These are phyloP conservation scores for Hymenoscyphus linearis DNA, from an alignment of 2,329 filamentous ascomycete genomes.

Conservation along the genomic window DNA sequence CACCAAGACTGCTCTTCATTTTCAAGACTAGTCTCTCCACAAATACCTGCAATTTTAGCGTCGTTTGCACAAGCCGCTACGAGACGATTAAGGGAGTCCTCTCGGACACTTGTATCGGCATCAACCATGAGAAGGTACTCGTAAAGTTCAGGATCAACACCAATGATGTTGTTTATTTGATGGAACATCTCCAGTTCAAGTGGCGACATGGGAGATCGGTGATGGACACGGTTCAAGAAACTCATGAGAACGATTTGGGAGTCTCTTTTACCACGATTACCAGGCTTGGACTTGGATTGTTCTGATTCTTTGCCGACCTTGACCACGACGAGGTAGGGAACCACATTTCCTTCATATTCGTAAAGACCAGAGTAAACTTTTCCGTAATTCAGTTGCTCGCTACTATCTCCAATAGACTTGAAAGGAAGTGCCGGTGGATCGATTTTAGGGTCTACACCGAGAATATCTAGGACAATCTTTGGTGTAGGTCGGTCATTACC, in stretches of 20 bases:
- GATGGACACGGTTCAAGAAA: slow-evolving; percentile 96
- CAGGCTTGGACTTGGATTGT: slow-evolving; percentile 83
- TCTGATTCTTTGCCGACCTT: slow-evolving; percentile 98
- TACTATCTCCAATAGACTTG: slow-evolving; percentile 84
- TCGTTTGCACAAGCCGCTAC: slow-evolving; percentile 92
- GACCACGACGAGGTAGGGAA: slow-evolving; percentile 91
- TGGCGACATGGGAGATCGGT: slow-evolving; percentile 89
- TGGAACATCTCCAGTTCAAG: slow-evolving; percentile 98
- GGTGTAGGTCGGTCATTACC: slow-evolving; percentile 96
- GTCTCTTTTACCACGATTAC: slow-evolving; percentile 97
- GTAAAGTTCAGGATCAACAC: slow-evolving; percentile 94
- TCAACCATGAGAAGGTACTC: slow-evolving; percentile 98
- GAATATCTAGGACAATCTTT: slow-evolving; percentile 95
- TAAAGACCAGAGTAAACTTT: slow-evolving; percentile 98
- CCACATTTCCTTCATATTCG: slow-evolving; percentile 95
- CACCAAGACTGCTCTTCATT: slow-evolving; percentile 95
- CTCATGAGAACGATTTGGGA: slow-evolving; percentile 94
- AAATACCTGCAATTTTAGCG: slow-evolving; percentile 94
- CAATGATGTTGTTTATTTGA: slow-evolving; percentile 98
- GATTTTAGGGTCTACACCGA: slow-evolving; percentile 93
- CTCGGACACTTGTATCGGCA: slow-evolving; percentile 88
- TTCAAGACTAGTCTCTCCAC: slow-evolving; percentile 91
- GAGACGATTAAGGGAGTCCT: slow-evolving; percentile 87
- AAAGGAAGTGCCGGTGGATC: slow-evolving; percentile 92
- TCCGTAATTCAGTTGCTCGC: slow-evolving; percentile 92